Evolutionary conservation across 2,329 filamentous ascomycete species (phyloP).

Genomic region (Ilyonectria robusta): DNA sequence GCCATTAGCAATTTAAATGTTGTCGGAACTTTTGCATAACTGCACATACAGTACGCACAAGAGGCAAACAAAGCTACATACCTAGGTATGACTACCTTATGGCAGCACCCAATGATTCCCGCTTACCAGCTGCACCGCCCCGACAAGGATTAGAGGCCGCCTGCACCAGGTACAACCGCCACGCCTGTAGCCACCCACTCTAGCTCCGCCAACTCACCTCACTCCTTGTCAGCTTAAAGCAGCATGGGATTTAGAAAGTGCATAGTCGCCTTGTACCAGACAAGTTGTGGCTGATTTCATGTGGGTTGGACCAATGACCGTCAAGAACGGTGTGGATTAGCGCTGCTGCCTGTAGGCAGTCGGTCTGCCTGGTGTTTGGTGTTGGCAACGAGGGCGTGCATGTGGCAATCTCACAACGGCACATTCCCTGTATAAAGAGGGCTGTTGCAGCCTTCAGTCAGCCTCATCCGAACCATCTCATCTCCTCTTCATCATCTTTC

Average conservation of each 20-base stretch:
- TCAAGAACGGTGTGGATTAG: background rate
- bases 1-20: no score
- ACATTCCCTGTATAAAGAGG: background rate
- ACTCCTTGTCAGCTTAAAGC: background rate
- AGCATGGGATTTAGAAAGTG: background rate
- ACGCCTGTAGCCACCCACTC: background rate
- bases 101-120: background rate
- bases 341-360: background rate
- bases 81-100: no score
- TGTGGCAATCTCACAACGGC: background rate
- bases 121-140: background rate
- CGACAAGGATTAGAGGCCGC: background rate
- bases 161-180: no score
- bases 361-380: background rate
- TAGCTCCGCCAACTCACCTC: background rate
- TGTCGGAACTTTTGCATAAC: no score
- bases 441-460: background rate
- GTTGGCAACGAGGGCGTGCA: background rate
- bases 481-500: background rate
- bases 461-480: background rate
- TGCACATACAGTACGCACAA: no score
- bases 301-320: background rate
- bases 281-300: background rate
- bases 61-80: no score
- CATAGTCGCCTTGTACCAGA: background rate